Evolutionary conservation across 2,329 filamentous ascomycete genomes (phyloP), one percentile per base, ranked within the genome.

Genomic region (Sarocladiaceae sp.): DNA sequence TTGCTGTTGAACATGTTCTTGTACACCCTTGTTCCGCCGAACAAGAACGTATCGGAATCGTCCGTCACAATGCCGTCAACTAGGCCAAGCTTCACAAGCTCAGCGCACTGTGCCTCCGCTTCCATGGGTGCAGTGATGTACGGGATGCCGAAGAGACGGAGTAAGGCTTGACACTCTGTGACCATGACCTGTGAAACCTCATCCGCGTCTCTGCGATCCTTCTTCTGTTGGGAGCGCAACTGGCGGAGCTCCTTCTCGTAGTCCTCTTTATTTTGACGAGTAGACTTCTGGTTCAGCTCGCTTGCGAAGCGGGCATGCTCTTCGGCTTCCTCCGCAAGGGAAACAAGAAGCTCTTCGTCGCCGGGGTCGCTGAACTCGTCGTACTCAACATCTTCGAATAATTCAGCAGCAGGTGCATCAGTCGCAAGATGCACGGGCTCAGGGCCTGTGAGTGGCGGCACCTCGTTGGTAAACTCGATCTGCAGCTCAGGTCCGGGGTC

Each of bases 1-100:
- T 94, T 94, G 61, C 90, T 87, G 69, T 97, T 99, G 77, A 99
- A 99, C 91, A 99, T 96, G 74, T 99, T 99, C 69, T 99, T 99
- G 77, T 99, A 99, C 20, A 99, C 88, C 17, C 93, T 80, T 0
- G 91, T 99, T 33, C 94, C 95, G 17, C 94, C 95, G 67, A 99
- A 99, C 1, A 99, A 80, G 63, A 99, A 99, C 1, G 87, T 95
- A 73, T 99, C 94, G 2, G 88, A 95, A 66, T 99, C 94, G 62
- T 99, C 94, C 0, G 95, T 99, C 26, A 99, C 92, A 56, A 99
- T 96, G 12, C 95, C 94, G 65, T 99, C 95, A 8, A 99, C 95
- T 0, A 97, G 82, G 0, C 90, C 90, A 0, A 97, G 75, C 1
- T 72, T 73, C 1, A 99, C 92, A 3, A 99, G 81, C 69, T 96